A percentile compares a stretch with the other conserved stretches of the same genome.
phyloP scores from a whole-genome alignment of 495 filamentous ascomycete genomes.

The Apiosordaria backusii region DNA sequence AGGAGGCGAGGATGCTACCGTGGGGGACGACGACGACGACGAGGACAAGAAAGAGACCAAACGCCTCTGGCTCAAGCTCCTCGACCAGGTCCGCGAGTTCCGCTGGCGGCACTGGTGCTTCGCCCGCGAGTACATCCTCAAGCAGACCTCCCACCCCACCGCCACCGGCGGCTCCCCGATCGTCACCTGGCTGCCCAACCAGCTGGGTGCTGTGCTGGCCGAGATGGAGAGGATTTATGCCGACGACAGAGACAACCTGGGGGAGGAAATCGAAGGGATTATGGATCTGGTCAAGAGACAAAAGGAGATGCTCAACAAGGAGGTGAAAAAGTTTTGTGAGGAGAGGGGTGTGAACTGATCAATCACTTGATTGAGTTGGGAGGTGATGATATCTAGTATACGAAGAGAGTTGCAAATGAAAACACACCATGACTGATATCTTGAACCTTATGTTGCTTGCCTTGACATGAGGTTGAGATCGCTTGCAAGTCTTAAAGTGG shows the following conservation, averaged over 20 bases:
- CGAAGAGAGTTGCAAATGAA: too few species aligned
- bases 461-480: background rate
- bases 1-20: too few species aligned
- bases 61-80: slow-evolving; percentile 61
- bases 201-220: slow-evolving; percentile 70
- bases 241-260: slow-evolving; percentile 35
- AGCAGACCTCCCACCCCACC: slow-evolving; percentile 74
- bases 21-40: too few species aligned
- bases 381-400: too few species aligned
- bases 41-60: slow-evolving; percentile 38
- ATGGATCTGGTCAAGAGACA: slow-evolving; percentile 70
- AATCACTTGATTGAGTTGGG: too few species aligned
- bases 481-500: background rate
- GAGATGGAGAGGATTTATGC: slow-evolving; percentile 66
- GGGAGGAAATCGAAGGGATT: slow-evolving; percentile 49
- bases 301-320: slow-evolving; percentile 64
- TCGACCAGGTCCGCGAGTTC: slow-evolving; percentile 87
- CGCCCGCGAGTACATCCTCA: slow-evolving; percentile 90
- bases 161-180: slow-evolving; percentile 91
- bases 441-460: background rate
- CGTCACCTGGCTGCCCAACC: slow-evolving; percentile 86
- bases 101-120: slow-evolving; percentile 94
- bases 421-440: too few species aligned
- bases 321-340: slow-evolving; percentile 76
- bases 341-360: slow-evolving; percentile 59